phyloP scores from a whole-genome alignment of 306 rosid genomes.

The Quercus aquifolioides region DNA sequence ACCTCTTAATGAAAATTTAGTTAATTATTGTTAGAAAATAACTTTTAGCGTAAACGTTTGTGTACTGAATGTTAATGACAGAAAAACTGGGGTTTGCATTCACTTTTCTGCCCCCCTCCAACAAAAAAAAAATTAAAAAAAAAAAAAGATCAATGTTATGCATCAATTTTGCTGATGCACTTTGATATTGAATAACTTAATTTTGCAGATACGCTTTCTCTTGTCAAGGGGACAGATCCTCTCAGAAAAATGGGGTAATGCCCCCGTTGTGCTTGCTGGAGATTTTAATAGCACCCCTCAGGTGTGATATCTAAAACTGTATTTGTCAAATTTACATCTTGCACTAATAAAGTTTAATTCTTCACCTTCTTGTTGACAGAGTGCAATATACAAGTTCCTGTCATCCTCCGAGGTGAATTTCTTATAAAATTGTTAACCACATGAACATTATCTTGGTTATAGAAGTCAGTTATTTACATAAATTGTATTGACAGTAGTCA shows the following conservation, averaged over 20 bases:
- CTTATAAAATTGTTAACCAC: slow-evolving; percentile 13
- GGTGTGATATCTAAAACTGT: slow-evolving; percentile 41
- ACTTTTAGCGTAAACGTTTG: neutral
- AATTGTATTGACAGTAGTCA: slow-evolving; percentile 2
- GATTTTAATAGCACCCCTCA: slow-evolving; percentile 85
- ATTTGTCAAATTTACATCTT: slow-evolving; percentile 9
- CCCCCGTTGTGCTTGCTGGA: slow-evolving; percentile 79
- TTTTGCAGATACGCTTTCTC: slow-evolving; percentile 67
- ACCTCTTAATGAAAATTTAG: neutral
- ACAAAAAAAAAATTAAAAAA: too few species aligned
- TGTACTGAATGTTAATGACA: neutral
- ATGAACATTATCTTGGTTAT: slow-evolving; percentile 17
- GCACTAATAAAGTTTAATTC: slow-evolving; percentile 2
- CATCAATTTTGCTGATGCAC: neutral
- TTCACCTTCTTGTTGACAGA: slow-evolving; percentile 47
- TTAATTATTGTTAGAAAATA: neutral
- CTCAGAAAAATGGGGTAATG: slow-evolving; percentile 74
- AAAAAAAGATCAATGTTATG: neutral
- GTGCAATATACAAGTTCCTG: slow-evolving; percentile 87
- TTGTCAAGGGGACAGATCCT: slow-evolving; percentile 62
- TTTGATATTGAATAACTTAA: slow-evolving; percentile 17
- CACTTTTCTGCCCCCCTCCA: too few species aligned
- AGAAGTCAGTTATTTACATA: slow-evolving; percentile 15
- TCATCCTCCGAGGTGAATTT: slow-evolving; percentile 74
- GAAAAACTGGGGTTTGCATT: neutral